phyloP scores from a whole-genome alignment of 805 yeast species.

The Zygosaccharomyces kombuchaensis region DNA sequence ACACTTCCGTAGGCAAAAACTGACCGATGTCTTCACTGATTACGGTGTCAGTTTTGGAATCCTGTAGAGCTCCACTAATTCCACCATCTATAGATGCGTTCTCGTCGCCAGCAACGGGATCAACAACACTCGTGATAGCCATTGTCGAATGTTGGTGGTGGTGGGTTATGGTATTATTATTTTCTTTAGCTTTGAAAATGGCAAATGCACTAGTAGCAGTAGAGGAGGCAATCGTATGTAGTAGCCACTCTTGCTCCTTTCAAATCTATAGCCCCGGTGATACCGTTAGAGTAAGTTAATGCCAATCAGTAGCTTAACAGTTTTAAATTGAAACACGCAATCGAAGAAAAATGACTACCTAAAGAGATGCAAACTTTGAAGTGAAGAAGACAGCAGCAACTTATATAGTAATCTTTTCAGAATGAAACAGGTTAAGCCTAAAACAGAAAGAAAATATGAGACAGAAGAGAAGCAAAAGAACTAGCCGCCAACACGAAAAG shows the following conservation, averaged over 20 bases:
- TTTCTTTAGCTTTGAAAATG: not conserved
- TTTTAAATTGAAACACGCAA: not conserved
- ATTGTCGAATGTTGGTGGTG: not conserved
- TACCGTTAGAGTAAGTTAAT: not conserved
- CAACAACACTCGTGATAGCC: constrained; percentile 4
- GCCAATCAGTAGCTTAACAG: not conserved
- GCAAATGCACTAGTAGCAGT: not conserved
- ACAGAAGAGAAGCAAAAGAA: not conserved
- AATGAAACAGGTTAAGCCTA: not conserved
- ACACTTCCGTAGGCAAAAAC: constrained; percentile 24
- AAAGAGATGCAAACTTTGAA: constrained; percentile 3
- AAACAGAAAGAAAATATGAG: not conserved
- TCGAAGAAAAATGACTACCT: not conserved
- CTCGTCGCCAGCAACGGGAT: constrained; percentile 3
- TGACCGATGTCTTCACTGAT: constrained; percentile 21
- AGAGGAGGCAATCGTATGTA: not conserved
- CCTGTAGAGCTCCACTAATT: constrained; percentile 2
- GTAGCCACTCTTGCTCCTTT: not conserved
- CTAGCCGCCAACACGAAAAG: constrained; percentile 4
- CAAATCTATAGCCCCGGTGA: not conserved
- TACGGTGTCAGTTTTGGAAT: constrained; percentile 5
- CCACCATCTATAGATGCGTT: constrained; percentile 1
- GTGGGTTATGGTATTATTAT: not conserved
- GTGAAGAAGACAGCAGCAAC: not conserved
- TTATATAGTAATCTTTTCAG: not conserved